Evolutionary conservation across 176 grass and related monocot genomes (phyloP).

Genomic region (Lolium multiflorum): DNA sequence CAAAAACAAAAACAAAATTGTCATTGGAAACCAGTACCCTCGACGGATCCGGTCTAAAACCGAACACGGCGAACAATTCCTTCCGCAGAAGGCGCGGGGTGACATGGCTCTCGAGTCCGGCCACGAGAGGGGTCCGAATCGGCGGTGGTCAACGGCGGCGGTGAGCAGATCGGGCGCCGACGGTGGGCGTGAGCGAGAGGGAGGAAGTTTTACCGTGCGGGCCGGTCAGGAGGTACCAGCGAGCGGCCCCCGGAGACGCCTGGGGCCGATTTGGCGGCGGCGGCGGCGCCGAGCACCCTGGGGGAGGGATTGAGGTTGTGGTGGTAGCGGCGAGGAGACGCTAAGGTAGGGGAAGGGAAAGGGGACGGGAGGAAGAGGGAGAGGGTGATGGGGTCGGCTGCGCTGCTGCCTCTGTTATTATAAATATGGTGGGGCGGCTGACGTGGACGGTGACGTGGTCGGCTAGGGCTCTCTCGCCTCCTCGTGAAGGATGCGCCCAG

Average conservation of each 20-base stretch:
- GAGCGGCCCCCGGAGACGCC: neutral
- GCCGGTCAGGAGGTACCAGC: neutral
- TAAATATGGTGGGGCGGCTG: conserved; percentile 37
- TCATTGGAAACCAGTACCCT: neutral
- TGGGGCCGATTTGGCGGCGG: neutral
- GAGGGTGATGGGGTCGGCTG: neutral
- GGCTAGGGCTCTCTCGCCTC: conserved; percentile 43
- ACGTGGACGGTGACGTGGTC: conserved; percentile 62
- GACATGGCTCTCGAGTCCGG: neutral
- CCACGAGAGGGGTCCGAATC: neutral
- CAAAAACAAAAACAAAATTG: neutral
- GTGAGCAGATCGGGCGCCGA: conserved; percentile 37
- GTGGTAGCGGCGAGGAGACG: conserved; percentile 42
- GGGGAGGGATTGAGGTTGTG: conserved; percentile 15
- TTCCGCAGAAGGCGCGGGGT: neutral
- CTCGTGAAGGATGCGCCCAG: neutral
- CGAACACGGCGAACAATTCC: neutral
- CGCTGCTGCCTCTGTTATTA: neutral
- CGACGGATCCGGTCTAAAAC: conserved; percentile 30
- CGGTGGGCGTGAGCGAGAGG: neutral
- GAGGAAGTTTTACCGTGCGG: conserved; percentile 27
- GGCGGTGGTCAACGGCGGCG: conserved; percentile 40
- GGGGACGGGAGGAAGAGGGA: conserved; percentile 16
- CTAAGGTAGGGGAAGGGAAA: conserved; percentile 5
- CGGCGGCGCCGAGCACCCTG: conserved; percentile 9